Evolutionary conservation across 305 asterid species (phyloP).

Genomic region (Euphrasia arctica): DNA sequence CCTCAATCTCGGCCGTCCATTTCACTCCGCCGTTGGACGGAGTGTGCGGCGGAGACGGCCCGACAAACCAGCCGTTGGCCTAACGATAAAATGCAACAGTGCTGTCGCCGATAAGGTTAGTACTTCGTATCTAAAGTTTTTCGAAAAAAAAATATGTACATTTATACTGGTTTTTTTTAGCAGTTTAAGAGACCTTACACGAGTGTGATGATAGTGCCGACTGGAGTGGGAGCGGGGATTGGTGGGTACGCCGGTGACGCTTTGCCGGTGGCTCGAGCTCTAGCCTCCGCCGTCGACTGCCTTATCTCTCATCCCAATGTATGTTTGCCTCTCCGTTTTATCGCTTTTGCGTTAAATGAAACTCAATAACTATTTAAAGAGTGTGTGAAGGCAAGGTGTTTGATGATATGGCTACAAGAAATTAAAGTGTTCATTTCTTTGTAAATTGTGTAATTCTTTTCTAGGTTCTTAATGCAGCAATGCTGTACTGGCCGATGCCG

Average conservation of each 20-base stretch:
- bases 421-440: conserved; percentile 17
- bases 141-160: not conserved
- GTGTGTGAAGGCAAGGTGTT: conserved; percentile 5
- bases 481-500: conserved; percentile 96
- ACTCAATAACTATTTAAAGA: not conserved
- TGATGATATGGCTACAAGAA: conserved; percentile 15
- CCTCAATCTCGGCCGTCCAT: conserved; percentile 32
- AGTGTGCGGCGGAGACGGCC: conserved; percentile 23
- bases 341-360: not conserved
- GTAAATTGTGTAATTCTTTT: conserved; percentile 34
- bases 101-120: conserved; percentile 34
- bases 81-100: conserved; percentile 27
- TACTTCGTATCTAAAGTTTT: not conserved
- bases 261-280: conserved; percentile 84
- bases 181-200: conserved; percentile 76
- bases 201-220: conserved; percentile 92
- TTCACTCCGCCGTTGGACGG: conserved; percentile 29
- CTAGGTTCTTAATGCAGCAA: conserved; percentile 99
- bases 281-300: conserved; percentile 83
- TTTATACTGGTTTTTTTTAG: conserved; percentile 15
- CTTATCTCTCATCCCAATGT: conserved; percentile 95
- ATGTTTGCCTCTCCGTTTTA: conserved; percentile 16
- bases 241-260: conserved; percentile 99
- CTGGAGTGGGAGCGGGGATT: conserved; percentile 92
- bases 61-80: conserved; percentile 23